These are phyloP conservation scores for Pseudocercospora cruenta DNA, from an alignment of 2,329 filamentous ascomycete genomes.

Conservation along the genomic window DNA sequence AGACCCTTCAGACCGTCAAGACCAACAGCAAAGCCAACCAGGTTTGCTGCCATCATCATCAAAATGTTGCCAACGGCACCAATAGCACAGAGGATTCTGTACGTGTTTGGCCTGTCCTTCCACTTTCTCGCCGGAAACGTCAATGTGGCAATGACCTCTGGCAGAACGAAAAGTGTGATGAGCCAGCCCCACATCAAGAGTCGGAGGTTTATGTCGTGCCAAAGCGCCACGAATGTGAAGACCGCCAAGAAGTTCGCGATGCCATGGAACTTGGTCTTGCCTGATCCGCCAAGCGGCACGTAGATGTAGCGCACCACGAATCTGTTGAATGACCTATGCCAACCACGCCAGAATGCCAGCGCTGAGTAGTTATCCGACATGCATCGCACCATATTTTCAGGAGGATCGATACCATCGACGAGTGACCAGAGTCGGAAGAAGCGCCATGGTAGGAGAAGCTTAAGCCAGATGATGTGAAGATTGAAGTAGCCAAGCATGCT, in stretches of 20 bases:
- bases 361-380: conserved; percentile 94
- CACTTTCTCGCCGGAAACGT: conserved; percentile 76
- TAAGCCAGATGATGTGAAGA: conserved; percentile 96
- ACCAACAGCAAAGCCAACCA: conserved; percentile 93
- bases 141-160: conserved; percentile 73
- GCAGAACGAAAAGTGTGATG: conserved; percentile 88
- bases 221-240: conserved; percentile 95
- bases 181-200: conserved; percentile 97
- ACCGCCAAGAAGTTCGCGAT: conserved; percentile 78
- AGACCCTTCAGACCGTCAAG: conserved; percentile 83
- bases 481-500: conserved; percentile 94
- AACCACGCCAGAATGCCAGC: conserved; percentile 89
- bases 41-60: conserved; percentile 94
- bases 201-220: conserved; percentile 94
- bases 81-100: conserved; percentile 77
- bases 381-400: conserved; percentile 97
- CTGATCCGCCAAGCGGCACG: conserved; percentile 79
- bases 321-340: conserved; percentile 94
- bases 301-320: conserved; percentile 96
- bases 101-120: conserved; percentile 69
- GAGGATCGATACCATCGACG: conserved; percentile 86
- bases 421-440: conserved; percentile 97
- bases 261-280: conserved; percentile 57
- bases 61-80: conserved; percentile 83
- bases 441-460: conserved; percentile 95